These are phyloP conservation scores for Termitomyces sp. DNA, from an alignment of 768 basidiomycete species.

Conservation along the genomic window DNA sequence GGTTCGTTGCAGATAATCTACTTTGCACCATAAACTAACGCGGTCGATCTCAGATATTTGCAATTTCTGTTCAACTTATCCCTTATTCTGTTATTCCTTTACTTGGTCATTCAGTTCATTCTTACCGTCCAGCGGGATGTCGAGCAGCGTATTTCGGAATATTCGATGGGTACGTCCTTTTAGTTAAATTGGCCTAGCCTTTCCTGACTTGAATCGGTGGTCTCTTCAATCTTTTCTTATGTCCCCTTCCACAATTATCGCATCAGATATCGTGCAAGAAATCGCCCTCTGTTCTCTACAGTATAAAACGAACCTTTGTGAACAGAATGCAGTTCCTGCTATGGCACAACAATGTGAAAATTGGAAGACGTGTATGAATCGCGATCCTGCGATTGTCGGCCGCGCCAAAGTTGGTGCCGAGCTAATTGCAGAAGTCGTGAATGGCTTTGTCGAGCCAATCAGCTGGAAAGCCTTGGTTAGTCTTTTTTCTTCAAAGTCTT, in stretches of 20 bases:
- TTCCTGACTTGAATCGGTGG: background rate
- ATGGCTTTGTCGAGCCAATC: slow-evolving; percentile 95
- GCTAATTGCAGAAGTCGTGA: slow-evolving; percentile 93
- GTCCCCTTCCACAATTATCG: background rate
- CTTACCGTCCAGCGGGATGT: slow-evolving; percentile 90
- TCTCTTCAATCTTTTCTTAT: background rate
- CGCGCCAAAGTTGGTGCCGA: slow-evolving; percentile 90
- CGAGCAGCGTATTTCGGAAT: slow-evolving; percentile 79
- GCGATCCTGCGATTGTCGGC: slow-evolving; percentile 86
- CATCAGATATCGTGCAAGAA: slow-evolving; percentile 84
- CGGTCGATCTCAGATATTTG: slow-evolving; percentile 60
- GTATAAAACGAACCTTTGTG: slow-evolving; percentile 83
- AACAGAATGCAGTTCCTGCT: slow-evolving; percentile 71
- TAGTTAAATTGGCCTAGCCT: background rate
- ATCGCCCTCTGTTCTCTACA: slow-evolving; percentile 82
- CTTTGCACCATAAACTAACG: slow-evolving; percentile 13
- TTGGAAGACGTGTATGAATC: slow-evolving; percentile 96
- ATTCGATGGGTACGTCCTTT: slow-evolving; percentile 71
- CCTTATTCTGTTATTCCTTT: slow-evolving; percentile 78
- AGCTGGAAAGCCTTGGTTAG: slow-evolving; percentile 95
- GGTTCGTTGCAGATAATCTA: slow-evolving; percentile 46
- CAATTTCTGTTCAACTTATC: slow-evolving; percentile 94
- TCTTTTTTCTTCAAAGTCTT: slow-evolving; percentile 6
- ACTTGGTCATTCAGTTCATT: slow-evolving; percentile 83
- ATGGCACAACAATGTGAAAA: slow-evolving; percentile 82